These are phyloP conservation scores for Wickerhamiella brachini DNA, from an alignment of 805 yeast genomes.

Conservation along the genomic window DNA sequence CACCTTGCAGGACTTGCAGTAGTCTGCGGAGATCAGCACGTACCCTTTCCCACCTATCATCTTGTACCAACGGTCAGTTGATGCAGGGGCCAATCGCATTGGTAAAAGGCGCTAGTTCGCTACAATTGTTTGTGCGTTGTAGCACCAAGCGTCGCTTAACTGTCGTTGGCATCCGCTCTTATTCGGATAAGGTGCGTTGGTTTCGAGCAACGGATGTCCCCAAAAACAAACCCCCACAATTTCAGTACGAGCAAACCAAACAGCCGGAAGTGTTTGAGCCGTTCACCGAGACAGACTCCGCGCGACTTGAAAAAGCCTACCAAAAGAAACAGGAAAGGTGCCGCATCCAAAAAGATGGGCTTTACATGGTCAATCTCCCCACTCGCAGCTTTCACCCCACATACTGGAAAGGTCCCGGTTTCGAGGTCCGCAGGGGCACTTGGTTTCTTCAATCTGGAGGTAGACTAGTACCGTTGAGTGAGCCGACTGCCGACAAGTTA, in stretches of 20 bases:
- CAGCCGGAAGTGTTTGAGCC: slow-evolving; percentile 46
- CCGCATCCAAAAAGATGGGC: slow-evolving; percentile 66
- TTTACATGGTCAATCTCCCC: slow-evolving; percentile 56
- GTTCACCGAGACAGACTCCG: slow-evolving; percentile 51
- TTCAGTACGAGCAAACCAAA: slow-evolving; percentile 35
- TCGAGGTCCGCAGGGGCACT: slow-evolving; percentile 67
- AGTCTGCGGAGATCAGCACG: too few relatives aligned
- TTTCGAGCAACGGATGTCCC: slow-evolving; percentile 77
- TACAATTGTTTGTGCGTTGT: background rate
- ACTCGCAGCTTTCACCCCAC: slow-evolving; percentile 47
- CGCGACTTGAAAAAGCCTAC: slow-evolving; percentile 41
- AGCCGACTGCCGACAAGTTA: slow-evolving; percentile 37
- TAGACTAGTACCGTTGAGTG: slow-evolving; percentile 35
- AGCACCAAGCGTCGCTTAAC: background rate
- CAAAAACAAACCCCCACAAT: slow-evolving; percentile 47
- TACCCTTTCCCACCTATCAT: background rate
- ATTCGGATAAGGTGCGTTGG: slow-evolving; percentile 33
- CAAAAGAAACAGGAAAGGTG: slow-evolving; percentile 21
- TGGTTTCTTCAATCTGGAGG: slow-evolving; percentile 57
- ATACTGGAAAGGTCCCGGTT: slow-evolving; percentile 82
- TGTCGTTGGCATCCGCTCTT: background rate
- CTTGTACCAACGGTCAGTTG: background rate
- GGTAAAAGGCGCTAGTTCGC: background rate
- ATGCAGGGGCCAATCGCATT: background rate
- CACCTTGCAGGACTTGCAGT: too few relatives aligned